These are phyloP conservation scores for Hemisphaericaspora nanyangensis DNA, from an alignment of 805 yeast genomes.

Conservation along the genomic window DNA sequence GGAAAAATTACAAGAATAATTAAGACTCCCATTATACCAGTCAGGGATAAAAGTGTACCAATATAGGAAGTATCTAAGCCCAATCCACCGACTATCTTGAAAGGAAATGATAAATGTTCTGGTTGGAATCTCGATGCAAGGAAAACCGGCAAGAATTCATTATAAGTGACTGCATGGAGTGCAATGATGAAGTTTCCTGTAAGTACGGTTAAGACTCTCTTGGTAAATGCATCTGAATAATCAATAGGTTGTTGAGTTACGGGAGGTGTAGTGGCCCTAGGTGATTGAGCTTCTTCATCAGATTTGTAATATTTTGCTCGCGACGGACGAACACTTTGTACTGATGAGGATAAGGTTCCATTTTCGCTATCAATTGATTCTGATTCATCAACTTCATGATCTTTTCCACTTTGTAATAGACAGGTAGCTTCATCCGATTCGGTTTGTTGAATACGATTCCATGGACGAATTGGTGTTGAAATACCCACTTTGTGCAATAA, in stretches of 20 bases:
- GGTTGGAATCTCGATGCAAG: conserved; percentile 27
- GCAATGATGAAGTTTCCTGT: conserved; percentile 32
- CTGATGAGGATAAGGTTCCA: neutral
- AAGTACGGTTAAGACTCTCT: conserved; percentile 28
- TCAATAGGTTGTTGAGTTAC: conserved; percentile 4
- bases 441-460: conserved; percentile 1
- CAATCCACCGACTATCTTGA: conserved; percentile 34
- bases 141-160: conserved; percentile 36
- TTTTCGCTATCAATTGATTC: conserved; percentile 1
- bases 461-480: conserved; percentile 6
- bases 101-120: conserved; percentile 28
- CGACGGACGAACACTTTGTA: conserved; percentile 9
- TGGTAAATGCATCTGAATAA: conserved; percentile 18
- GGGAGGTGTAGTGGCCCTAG: no score
- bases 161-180: conserved; percentile 28
- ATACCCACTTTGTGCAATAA: conserved; percentile 20
- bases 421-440: neutral
- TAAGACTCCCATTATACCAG: conserved; percentile 35
- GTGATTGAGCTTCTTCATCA: conserved; percentile 1
- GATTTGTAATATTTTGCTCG: conserved; percentile 13
- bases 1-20: conserved; percentile 31
- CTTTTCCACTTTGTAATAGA: neutral
- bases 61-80: conserved; percentile 29
- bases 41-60: conserved; percentile 32
- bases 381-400: conserved; percentile 2